These are phyloP conservation scores for Phlebopus sp. DNA, from an alignment of 1,284 basidiomycete species.

Conservation along the genomic window DNA sequence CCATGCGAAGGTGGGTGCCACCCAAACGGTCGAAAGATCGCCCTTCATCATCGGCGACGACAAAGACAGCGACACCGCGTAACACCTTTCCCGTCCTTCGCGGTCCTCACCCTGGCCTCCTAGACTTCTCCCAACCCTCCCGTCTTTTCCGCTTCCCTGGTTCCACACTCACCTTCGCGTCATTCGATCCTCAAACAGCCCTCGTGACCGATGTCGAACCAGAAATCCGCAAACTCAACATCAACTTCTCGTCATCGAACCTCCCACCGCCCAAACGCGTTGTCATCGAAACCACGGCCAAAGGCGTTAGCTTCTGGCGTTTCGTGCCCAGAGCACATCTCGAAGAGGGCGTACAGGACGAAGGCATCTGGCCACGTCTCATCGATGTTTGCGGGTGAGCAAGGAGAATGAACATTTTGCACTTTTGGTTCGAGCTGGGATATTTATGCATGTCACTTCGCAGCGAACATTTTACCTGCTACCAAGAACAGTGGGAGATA, in stretches of 20 bases:
- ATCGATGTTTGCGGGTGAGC: constrained; percentile 67
- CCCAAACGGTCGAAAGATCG: no score
- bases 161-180: constrained; percentile 61
- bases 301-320: constrained; percentile 59
- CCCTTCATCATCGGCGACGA: background rate
- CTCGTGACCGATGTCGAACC: constrained; percentile 36
- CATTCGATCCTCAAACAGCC: constrained; percentile 65
- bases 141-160: constrained; percentile 55
- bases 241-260: constrained; percentile 37
- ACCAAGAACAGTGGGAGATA: constrained; percentile 79
- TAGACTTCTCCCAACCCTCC: constrained; percentile 56
- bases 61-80: background rate
- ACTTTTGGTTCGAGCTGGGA: constrained; percentile 2
- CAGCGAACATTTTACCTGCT: constrained; percentile 50
- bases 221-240: constrained; percentile 37
- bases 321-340: constrained; percentile 68
- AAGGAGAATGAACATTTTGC: constrained; percentile 1
- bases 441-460: constrained; percentile 11
- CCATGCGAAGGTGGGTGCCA: no score
- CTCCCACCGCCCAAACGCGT: constrained; percentile 60
- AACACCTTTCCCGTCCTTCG: constrained; percentile 16
- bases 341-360: constrained; percentile 54
- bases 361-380: constrained; percentile 66
- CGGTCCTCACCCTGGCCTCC: constrained; percentile 47
- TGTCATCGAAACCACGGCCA: constrained; percentile 60